These are phyloP conservation scores for Hyaloscypha variabilis DNA, from an alignment of 495 filamentous ascomycete genomes.

Conservation along the genomic window DNA sequence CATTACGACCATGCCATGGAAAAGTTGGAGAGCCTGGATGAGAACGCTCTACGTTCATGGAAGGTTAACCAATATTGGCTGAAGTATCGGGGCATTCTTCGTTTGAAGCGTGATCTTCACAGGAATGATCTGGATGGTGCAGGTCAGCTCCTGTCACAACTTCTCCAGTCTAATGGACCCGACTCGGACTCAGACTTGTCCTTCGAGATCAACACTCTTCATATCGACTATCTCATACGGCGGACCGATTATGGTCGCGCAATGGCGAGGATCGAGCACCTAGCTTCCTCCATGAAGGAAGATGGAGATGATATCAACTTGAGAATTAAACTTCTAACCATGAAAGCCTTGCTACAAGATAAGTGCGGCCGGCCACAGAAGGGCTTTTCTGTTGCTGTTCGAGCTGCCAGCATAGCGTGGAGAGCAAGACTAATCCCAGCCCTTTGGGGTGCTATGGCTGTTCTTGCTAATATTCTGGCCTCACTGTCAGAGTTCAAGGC, in stretches of 20 bases:
- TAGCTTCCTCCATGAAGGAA: constrained; percentile 65
- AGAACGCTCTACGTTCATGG: constrained; percentile 69
- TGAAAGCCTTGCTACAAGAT: constrained; percentile 76
- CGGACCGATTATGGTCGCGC: constrained; percentile 64
- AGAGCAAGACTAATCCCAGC: constrained; percentile 69
- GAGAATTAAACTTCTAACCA: constrained; percentile 72
- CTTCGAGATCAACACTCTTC: constrained; percentile 68
- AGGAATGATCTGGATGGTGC: constrained; percentile 70
- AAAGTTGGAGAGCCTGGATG: constrained; percentile 66
- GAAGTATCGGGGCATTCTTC: constrained; percentile 70
- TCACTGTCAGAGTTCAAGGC: constrained; percentile 75
- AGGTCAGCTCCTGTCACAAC: constrained; percentile 65
- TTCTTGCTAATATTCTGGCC: constrained; percentile 69
- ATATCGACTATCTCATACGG: constrained; percentile 72
- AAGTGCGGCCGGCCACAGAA: constrained; percentile 72
- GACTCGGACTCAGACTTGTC: constrained; percentile 67
- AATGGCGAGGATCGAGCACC: constrained; percentile 66
- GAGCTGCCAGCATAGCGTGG: constrained; percentile 78
- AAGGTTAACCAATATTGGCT: constrained; percentile 82
- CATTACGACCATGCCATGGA: constrained; percentile 71
- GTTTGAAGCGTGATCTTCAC: constrained; percentile 70
- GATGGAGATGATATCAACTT: constrained; percentile 74
- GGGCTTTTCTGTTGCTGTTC: constrained; percentile 80
- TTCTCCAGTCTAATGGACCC: constrained; percentile 46
- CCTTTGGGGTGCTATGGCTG: constrained; percentile 77